phyloP scores from a whole-genome alignment of 306 rosid genomes.

The Adenanthera pavonina region DNA sequence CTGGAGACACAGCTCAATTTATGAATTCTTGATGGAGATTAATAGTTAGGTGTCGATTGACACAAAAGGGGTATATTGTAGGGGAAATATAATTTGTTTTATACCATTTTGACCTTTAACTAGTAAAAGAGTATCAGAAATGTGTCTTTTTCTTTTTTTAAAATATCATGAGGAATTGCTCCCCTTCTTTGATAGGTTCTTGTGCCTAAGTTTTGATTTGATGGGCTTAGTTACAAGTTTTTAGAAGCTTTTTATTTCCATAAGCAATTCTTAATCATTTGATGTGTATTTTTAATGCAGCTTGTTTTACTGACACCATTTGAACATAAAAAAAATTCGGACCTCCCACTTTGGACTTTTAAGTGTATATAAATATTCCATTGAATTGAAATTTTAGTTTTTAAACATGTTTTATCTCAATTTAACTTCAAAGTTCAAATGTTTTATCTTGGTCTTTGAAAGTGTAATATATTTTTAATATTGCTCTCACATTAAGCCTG shows the following conservation, averaged over 20 bases:
- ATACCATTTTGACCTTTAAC: neutral
- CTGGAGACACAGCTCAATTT: slow-evolving; percentile 46
- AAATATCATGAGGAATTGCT: neutral
- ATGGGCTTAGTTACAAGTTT: neutral
- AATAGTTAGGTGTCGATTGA: neutral
- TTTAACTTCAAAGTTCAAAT: too few species aligned
- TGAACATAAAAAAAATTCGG: neutral
- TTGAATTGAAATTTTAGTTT: neutral
- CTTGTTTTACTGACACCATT: neutral
- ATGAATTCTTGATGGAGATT: slow-evolving; percentile 41
- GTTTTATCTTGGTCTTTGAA: too few species aligned
- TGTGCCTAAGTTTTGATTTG: neutral
- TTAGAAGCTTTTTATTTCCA: too few species aligned
- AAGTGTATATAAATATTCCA: neutral
- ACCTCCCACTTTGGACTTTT: neutral
- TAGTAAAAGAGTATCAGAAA: neutral
- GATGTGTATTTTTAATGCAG: neutral
- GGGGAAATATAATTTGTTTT: slow-evolving; percentile 6
- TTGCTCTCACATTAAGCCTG: too few species aligned
- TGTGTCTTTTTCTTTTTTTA: neutral
- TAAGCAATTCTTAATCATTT: too few species aligned
- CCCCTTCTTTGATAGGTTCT: neutral
- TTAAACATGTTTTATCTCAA: neutral
- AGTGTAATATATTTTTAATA: too few species aligned
- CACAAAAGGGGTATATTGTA: neutral